A percentile compares a stretch with the other conserved stretches of the same genome.
phyloP scores from a whole-genome alignment of 257 asterid species.

The Buddleja alternifolia region DNA sequence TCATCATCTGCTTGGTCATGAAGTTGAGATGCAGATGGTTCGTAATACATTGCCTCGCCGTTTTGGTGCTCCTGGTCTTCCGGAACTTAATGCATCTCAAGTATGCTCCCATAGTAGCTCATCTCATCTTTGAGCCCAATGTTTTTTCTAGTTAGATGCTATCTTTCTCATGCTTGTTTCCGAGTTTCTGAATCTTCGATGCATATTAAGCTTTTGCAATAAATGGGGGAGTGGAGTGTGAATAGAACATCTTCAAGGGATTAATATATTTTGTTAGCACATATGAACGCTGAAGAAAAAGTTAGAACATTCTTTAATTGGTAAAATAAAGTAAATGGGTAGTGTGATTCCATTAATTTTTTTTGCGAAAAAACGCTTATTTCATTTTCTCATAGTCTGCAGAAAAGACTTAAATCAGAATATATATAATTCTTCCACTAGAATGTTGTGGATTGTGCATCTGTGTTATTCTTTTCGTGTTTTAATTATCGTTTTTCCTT shows the following conservation, averaged over 20 bases:
- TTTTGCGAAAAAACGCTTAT: background rate
- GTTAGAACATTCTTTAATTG: background rate
- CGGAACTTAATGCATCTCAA: conserved; percentile 98
- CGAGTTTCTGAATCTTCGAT: background rate
- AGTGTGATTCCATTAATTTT: no score
- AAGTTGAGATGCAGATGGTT: conserved; percentile 99
- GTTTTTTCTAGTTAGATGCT: conserved; percentile 11
- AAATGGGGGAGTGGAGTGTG: conserved; percentile 17
- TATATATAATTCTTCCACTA: background rate
- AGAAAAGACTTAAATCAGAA: background rate
- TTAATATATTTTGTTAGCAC: background rate
- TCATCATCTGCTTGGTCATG: conserved; percentile 98
- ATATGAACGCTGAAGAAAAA: background rate
- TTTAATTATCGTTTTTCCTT: background rate
- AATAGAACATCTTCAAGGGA: background rate
- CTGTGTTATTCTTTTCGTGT: background rate
- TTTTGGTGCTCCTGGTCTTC: conserved; percentile 99
- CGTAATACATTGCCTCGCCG: conserved; percentile 95
- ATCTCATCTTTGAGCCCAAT: conserved; percentile 14
- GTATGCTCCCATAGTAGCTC: conserved; percentile 42
- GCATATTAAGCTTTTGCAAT: conserved; percentile 8
- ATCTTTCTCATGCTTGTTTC: conserved; percentile 13
- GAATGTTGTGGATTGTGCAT: conserved; percentile 11
- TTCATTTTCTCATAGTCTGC: background rate
- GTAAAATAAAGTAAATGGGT: background rate